phyloP scores from a whole-genome alignment of 2,329 filamentous ascomycete genomes.

The Myriosclerotinia scirpicola region DNA sequence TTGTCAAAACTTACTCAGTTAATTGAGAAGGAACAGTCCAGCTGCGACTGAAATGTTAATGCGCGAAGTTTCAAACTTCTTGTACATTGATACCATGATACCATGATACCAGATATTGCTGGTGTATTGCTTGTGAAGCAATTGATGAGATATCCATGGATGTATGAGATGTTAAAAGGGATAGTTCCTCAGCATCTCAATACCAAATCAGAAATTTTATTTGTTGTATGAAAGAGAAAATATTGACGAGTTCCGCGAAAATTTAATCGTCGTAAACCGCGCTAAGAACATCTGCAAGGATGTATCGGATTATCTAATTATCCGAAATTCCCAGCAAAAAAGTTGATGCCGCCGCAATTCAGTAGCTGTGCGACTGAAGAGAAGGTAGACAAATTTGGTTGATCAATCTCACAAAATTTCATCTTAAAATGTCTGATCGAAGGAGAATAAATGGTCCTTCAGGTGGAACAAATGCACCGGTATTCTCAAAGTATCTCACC shows the following conservation, averaged over 20 bases:
- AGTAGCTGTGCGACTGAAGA: neutral
- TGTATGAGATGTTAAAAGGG: neutral
- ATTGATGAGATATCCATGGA: constrained; percentile 4
- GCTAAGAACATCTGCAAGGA: neutral
- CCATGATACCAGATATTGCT: neutral
- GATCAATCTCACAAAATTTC: neutral
- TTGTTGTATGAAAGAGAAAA: constrained; percentile 2
- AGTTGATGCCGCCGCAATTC: constrained; percentile 6
- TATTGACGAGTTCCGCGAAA: constrained; percentile 13
- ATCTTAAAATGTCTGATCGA: constrained; percentile 69
- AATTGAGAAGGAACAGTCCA: neutral
- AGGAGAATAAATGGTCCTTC: constrained; percentile 87
- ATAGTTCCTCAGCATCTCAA: neutral
- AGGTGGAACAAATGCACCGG: constrained; percentile 71
- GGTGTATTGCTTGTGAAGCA: constrained; percentile 10
- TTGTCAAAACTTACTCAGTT: constrained; percentile 32
- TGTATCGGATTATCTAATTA: constrained; percentile 2
- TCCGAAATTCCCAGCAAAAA: constrained; percentile 9
- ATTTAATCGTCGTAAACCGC: constrained; percentile 8
- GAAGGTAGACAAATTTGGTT: neutral
- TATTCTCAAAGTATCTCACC: constrained; percentile 58
- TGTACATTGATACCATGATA: neutral
- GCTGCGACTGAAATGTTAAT: neutral
- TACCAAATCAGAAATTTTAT: neutral
- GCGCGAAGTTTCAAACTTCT: neutral